Evolutionary conservation across 2,329 filamentous ascomycete species (phyloP).

Genomic region (Stachybotrys chlorohalonatus): DNA sequence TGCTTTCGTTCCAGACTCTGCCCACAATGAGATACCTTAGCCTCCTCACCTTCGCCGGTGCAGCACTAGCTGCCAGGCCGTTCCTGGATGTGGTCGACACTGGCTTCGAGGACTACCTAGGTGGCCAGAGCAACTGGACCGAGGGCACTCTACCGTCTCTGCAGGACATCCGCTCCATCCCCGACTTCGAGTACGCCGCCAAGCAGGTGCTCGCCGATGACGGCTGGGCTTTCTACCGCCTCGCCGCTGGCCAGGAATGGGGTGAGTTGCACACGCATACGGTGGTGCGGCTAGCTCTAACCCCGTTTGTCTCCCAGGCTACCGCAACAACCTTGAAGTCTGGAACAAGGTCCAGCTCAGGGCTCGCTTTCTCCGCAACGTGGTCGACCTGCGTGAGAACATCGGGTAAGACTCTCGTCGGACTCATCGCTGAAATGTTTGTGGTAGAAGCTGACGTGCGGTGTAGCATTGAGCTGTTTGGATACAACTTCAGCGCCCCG

Average conservation of each 20-base stretch:
- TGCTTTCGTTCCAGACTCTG: neutral
- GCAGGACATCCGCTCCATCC: constrained; percentile 27
- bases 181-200: constrained; percentile 37
- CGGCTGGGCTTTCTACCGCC: constrained; percentile 35
- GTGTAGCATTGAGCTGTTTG: constrained; percentile 11
- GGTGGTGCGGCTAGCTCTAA: neutral
- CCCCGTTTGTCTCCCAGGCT: constrained; percentile 10
- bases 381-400: constrained; percentile 20
- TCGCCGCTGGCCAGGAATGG: constrained; percentile 35
- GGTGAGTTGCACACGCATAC: constrained; percentile 1
- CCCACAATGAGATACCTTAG: neutral
- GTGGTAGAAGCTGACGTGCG: constrained; percentile 5
- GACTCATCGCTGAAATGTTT: constrained; percentile 1
- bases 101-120: constrained; percentile 12
- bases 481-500: constrained; percentile 31
- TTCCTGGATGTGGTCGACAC: constrained; percentile 20
- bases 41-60: neutral
- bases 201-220: constrained; percentile 26
- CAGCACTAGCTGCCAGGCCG: constrained; percentile 8
- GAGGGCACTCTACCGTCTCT: constrained; percentile 22
- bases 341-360: constrained; percentile 31
- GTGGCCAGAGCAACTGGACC: constrained; percentile 12
- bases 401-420: constrained; percentile 9
- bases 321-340: constrained; percentile 38
- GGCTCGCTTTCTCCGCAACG: constrained; percentile 9